phyloP scores from a whole-genome alignment of 2,329 filamentous ascomycete species.

The Ophidiomyces ophidiicola region DNA sequence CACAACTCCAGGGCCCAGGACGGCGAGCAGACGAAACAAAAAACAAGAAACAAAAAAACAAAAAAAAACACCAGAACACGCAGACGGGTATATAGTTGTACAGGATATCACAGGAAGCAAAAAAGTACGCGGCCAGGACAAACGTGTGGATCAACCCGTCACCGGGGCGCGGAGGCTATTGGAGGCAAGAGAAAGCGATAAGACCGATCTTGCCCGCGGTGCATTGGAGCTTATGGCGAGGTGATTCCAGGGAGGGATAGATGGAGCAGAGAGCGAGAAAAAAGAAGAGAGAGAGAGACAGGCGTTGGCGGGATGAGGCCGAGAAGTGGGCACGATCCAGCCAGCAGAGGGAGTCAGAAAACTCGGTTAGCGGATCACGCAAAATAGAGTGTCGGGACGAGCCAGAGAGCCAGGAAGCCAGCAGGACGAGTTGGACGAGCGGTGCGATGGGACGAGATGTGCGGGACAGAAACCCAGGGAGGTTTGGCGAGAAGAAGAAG shows the following conservation, averaged over 20 bases:
- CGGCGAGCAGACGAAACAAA: conserved; percentile 13
- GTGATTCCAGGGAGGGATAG: conserved; percentile 17
- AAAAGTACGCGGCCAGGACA: no score
- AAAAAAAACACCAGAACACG: conserved; percentile 19
- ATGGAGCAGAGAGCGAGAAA: conserved; percentile 13
- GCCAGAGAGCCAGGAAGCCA: neutral
- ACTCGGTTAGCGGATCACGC: conserved; percentile 2
- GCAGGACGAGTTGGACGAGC: neutral
- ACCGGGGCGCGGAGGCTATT: conserved; percentile 34
- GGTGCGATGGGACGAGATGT: neutral
- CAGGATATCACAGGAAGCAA: conserved; percentile 30
- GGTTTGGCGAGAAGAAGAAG: conserved; percentile 4
- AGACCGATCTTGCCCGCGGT: conserved; percentile 29
- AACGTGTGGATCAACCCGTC: conserved; percentile 24
- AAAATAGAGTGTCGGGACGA: conserved; percentile 1
- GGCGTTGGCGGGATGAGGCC: no score
- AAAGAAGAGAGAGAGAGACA: neutral
- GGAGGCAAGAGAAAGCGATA: conserved; percentile 31
- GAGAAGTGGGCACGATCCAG: neutral
- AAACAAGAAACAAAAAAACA: conserved; percentile 14
- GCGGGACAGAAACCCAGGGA: neutral
- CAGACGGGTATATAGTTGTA: conserved; percentile 37
- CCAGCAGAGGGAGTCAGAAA: neutral
- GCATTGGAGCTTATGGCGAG: conserved; percentile 33
- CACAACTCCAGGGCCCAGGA: conserved; percentile 13